Percentiles rank a stretch among this genome's conserved stretches.
phyloP scores from a whole-genome alignment of 345 rosid genomes.

The Sisymbrium irio region DNA sequence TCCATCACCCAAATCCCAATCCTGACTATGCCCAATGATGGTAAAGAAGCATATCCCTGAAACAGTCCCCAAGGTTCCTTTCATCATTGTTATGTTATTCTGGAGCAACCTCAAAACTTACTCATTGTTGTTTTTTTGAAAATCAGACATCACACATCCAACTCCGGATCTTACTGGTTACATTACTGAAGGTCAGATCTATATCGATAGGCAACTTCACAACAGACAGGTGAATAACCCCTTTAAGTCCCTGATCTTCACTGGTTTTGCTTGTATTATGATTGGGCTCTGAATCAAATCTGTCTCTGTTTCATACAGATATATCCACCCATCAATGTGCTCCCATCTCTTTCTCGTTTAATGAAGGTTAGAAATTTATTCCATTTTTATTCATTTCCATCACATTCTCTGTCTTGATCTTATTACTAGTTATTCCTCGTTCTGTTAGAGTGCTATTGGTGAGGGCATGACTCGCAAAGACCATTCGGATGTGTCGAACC shows the following conservation, averaged over 20 bases:
- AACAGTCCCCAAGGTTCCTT: not conserved
- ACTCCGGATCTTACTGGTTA: constrained; percentile 99
- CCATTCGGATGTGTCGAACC: constrained; percentile 94
- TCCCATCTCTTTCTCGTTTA: constrained; percentile 90
- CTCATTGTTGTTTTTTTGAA: not conserved
- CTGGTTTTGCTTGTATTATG: not conserved
- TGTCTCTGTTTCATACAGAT: constrained; percentile 45
- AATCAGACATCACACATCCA: constrained; percentile 93
- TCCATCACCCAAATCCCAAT: constrained; percentile 98
- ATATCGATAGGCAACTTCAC: constrained; percentile 42
- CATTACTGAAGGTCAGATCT: constrained; percentile 65
- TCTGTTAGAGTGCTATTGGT: constrained; percentile 85
- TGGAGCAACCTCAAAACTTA: not conserved
- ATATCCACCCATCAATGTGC: constrained; percentile 96
- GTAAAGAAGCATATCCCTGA: constrained; percentile 28
- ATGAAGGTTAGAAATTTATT: constrained; percentile 68
- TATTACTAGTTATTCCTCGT: not conserved
- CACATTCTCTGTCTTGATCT: not conserved
- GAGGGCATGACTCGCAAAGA: constrained; percentile 97
- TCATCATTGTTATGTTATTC: not conserved
- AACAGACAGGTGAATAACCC: constrained; percentile 30
- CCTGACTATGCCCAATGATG: constrained; percentile 98
- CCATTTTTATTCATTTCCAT: not conserved
- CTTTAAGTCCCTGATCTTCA: not conserved
- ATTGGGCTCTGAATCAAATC: not conserved